Conservation (phyloP, 768 basidiomycete genomes). For the Gymnopilus dilepis region DNA sequence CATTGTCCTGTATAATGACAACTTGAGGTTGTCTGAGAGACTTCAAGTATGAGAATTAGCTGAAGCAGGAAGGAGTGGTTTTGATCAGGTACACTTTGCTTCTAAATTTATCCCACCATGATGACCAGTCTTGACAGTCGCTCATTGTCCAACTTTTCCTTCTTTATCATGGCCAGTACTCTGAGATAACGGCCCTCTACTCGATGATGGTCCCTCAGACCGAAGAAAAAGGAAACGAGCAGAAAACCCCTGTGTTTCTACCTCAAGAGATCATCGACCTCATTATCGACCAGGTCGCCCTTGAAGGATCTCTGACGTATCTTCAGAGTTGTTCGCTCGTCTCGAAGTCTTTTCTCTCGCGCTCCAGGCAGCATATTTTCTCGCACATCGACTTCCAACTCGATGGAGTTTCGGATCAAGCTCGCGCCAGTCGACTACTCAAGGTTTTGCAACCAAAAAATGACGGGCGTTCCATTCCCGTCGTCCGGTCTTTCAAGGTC, state of each 20-base stretch:
- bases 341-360: neutral
- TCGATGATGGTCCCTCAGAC: too few species aligned
- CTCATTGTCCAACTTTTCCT: too few species aligned
- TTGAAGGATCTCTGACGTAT: neutral
- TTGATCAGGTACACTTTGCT: too few species aligned
- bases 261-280: conserved; percentile 4
- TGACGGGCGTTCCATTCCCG: neutral
- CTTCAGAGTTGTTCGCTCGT: neutral
- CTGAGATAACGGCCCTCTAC: too few species aligned
- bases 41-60: too few species aligned
- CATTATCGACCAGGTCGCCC: conserved; percentile 1
- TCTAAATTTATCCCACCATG: too few species aligned
- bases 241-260: neutral
- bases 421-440: neutral
- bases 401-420: neutral
- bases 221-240: too few species aligned
- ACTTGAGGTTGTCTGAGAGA: too few species aligned
- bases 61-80: too few species aligned
- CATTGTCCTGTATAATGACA: neutral
- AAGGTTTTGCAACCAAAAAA: neutral
- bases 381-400: neutral
- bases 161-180: too few species aligned
- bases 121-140: too few species aligned
- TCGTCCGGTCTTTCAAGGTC: neutral
- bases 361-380: neutral